Percentiles rank a stretch among this genome's conserved stretches.
phyloP scores from a whole-genome alignment of 805 yeast genomes.

The Lipomyces mesembrius region DNA sequence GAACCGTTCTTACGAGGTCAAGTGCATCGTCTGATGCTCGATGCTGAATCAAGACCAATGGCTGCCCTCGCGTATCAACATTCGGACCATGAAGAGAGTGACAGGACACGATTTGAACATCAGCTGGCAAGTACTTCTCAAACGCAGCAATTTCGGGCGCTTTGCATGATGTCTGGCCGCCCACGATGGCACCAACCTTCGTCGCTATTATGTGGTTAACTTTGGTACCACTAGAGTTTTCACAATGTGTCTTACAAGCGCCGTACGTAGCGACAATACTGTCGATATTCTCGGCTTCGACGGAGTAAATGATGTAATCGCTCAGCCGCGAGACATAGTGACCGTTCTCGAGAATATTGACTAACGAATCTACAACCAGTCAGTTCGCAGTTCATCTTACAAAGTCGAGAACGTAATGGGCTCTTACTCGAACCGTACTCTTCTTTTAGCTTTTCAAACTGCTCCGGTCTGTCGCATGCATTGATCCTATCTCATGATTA shows the following conservation, averaged over 20 bases:
- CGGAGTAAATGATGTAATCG: slow-evolving; percentile 86
- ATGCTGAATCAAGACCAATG: slow-evolving; percentile 83
- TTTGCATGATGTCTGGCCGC: slow-evolving; percentile 98
- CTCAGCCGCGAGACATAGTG: slow-evolving; percentile 78
- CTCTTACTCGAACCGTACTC: slow-evolving; percentile 47
- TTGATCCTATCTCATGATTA: slow-evolving; percentile 54
- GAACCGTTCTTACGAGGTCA: slow-evolving; percentile 63
- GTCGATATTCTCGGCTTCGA: slow-evolving; percentile 85
- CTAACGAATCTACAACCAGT: slow-evolving; percentile 14
- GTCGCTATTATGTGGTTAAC: slow-evolving; percentile 50
- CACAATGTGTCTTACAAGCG: slow-evolving; percentile 51
- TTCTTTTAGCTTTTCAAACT: slow-evolving; percentile 53
- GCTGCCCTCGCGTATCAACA: slow-evolving; percentile 88
- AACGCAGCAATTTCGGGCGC: slow-evolving; percentile 87
- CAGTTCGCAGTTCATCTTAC: not conserved
- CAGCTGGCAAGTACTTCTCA: slow-evolving; percentile 72
- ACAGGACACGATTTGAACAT: slow-evolving; percentile 80
- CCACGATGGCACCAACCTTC: slow-evolving; percentile 85
- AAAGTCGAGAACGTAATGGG: not conserved
- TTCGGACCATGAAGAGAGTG: slow-evolving; percentile 96
- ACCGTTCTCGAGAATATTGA: slow-evolving; percentile 74
- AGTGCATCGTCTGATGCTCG: slow-evolving; percentile 61
- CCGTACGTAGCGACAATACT: slow-evolving; percentile 77
- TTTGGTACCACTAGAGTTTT: not conserved
- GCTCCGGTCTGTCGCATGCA: slow-evolving; percentile 82